phyloP scores from a whole-genome alignment of 1,139 yeast genomes.

The Meyerozyma athensensis region DNA sequence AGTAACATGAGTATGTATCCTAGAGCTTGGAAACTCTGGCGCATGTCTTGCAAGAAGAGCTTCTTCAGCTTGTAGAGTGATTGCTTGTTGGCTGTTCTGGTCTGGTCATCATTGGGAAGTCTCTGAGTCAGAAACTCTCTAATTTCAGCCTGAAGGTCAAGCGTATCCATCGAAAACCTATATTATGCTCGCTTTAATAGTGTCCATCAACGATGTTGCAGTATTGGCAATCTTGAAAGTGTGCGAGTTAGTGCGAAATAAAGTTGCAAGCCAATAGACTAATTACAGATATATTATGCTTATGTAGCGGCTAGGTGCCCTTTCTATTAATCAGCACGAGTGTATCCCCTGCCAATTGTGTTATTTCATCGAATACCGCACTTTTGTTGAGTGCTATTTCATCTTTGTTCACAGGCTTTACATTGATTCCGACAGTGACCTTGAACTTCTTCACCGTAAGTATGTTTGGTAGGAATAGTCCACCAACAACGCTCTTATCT shows the following conservation, averaged over 20 bases:
- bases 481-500: constrained; percentile 62
- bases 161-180: neutral
- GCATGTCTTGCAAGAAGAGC: constrained; percentile 31
- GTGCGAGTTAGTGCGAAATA: neutral
- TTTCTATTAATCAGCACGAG: constrained; percentile 8
- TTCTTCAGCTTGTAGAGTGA: constrained; percentile 38
- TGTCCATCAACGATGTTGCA: too few relatives aligned
- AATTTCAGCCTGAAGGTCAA: constrained; percentile 18
- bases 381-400: constrained; percentile 68
- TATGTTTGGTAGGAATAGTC: constrained; percentile 69
- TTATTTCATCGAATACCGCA: constrained; percentile 71
- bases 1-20: constrained; percentile 29
- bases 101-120: constrained; percentile 37
- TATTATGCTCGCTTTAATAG: neutral
- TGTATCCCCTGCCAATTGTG: constrained; percentile 67
- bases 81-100: constrained; percentile 29
- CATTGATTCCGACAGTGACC: constrained; percentile 74
- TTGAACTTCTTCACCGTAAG: constrained; percentile 61
- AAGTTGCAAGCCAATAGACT: neutral
- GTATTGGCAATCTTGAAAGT: too few relatives aligned
- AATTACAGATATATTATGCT: neutral
- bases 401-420: constrained; percentile 51
- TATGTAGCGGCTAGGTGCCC: neutral
- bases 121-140: constrained; percentile 27
- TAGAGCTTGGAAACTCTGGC: constrained; percentile 23